Evolutionary conservation across 495 filamentous ascomycete species (phyloP).

Genomic region (Clohesyomyces aquaticus): DNA sequence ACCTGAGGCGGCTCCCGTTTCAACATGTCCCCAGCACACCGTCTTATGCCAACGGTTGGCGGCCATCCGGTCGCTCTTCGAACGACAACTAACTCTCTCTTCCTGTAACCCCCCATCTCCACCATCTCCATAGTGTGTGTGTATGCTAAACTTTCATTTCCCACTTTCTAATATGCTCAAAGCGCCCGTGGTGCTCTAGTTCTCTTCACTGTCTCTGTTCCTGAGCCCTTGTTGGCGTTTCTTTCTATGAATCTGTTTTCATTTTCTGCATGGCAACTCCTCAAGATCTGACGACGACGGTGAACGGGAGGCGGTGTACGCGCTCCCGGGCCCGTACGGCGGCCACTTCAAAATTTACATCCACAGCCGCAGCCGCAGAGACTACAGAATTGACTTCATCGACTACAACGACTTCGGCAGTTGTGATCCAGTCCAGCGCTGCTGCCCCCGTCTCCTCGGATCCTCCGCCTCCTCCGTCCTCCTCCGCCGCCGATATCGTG

Average conservation of each 20-base stretch:
- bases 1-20: conserved; percentile 34
- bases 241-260: conserved; percentile 37
- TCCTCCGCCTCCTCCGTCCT: conserved; percentile 8
- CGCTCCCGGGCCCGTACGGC: conserved; percentile 32
- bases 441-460: conserved; percentile 4
- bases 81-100: conserved; percentile 32
- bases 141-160: conserved; percentile 29
- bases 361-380: conserved; percentile 18
- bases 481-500: conserved; percentile 6
- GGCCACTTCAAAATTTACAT: conserved; percentile 23
- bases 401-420: conserved; percentile 11
- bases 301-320: conserved; percentile 37
- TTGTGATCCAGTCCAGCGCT: conserved; percentile 24
- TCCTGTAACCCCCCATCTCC: conserved; percentile 16
- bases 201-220: conserved; percentile 24
- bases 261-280: conserved; percentile 41
- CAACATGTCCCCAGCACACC: conserved; percentile 25
- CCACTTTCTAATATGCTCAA: conserved; percentile 37
- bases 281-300: conserved; percentile 36
- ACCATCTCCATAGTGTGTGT: too few relatives aligned
- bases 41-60: conserved; percentile 37
- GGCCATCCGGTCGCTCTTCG: conserved; percentile 31
- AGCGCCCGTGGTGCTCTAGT: conserved; percentile 33
- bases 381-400: conserved; percentile 20
- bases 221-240: conserved; percentile 30